phyloP scores from a whole-genome alignment of 83 land plant species.

The Picea mariana region DNA sequence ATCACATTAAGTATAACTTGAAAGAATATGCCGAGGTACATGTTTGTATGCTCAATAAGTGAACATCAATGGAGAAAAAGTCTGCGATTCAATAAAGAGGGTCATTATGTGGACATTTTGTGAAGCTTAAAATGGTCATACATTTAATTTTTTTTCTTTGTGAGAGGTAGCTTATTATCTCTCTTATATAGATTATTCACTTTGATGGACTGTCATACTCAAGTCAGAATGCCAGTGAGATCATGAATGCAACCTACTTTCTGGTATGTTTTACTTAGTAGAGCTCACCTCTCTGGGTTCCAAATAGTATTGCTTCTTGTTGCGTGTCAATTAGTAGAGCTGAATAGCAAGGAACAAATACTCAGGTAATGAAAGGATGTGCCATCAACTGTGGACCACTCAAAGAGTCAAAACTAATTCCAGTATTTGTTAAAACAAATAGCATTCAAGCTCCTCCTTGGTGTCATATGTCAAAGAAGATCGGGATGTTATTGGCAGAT shows the following conservation, averaged over 20 bases:
- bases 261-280: slow-evolving; percentile 22
- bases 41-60: background rate
- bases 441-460: too few species aligned
- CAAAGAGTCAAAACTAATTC: too few species aligned
- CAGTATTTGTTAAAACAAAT: too few species aligned
- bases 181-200: too few species aligned
- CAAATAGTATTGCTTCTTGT: too few species aligned
- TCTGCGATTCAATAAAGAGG: background rate
- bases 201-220: slow-evolving; percentile 61
- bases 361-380: too few species aligned
- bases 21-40: slow-evolving; percentile 53
- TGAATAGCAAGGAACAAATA: too few species aligned
- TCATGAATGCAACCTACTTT: slow-evolving; percentile 23
- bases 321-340: too few species aligned
- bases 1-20: slow-evolving; percentile 39
- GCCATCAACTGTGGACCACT: too few species aligned
- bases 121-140: background rate
- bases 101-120: background rate
- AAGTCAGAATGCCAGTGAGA: slow-evolving; percentile 43
- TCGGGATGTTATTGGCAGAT: too few species aligned
- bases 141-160: background rate
- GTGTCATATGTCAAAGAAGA: too few species aligned
- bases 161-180: background rate
- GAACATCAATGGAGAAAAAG: background rate
- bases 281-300: too few species aligned